phyloP scores from a whole-genome alignment of 352 stramenopile genomes.

The Globisporangium abappressorium region DNA sequence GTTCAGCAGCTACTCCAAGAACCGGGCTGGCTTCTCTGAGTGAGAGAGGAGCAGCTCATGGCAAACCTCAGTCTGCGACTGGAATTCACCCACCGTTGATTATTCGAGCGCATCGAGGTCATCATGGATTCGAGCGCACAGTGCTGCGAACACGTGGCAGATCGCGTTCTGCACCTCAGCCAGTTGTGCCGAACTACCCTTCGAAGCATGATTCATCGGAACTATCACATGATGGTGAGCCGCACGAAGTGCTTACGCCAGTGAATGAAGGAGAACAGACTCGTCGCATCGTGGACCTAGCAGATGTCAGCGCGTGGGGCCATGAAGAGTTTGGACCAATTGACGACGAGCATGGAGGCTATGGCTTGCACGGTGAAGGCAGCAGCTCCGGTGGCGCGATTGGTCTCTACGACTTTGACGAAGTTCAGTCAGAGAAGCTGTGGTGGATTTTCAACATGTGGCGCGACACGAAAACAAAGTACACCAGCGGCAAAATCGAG shows the following conservation, averaged over 20 bases:
- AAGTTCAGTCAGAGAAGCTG: slow-evolving; percentile 75
- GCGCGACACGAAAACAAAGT: slow-evolving; percentile 61
- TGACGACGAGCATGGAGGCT: slow-evolving; percentile 23
- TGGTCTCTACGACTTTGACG: slow-evolving; percentile 75
- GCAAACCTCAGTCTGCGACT: slow-evolving; percentile 1
- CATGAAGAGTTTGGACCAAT: slow-evolving; percentile 22
- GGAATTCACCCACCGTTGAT: slow-evolving; percentile 16
- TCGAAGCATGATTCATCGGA: slow-evolving; percentile 8
- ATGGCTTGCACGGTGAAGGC: slow-evolving; percentile 37
- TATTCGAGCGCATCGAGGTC: slow-evolving; percentile 11
- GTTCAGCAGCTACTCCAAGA: slow-evolving; percentile 51
- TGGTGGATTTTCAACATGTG: slow-evolving; percentile 85
- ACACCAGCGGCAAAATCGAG: slow-evolving; percentile 69
- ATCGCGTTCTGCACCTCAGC: slow-evolving; percentile 60
- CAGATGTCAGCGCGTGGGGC: slow-evolving; percentile 45
- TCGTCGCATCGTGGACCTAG: slow-evolving; percentile 50
- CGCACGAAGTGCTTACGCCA: slow-evolving; percentile 22
- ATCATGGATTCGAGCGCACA: slow-evolving; percentile 25
- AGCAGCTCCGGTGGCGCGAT: slow-evolving; percentile 55
- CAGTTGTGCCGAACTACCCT: slow-evolving; percentile 8
- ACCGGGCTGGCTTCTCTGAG: slow-evolving; percentile 71
- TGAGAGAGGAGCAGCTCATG: slow-evolving; percentile 42
- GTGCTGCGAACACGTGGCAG: slow-evolving; percentile 37
- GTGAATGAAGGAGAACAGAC: slow-evolving; percentile 18
- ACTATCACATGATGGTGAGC: slow-evolving; percentile 6